Conservation (phyloP, 768 basidiomycete species). For the Termitomyces sp. region DNA sequence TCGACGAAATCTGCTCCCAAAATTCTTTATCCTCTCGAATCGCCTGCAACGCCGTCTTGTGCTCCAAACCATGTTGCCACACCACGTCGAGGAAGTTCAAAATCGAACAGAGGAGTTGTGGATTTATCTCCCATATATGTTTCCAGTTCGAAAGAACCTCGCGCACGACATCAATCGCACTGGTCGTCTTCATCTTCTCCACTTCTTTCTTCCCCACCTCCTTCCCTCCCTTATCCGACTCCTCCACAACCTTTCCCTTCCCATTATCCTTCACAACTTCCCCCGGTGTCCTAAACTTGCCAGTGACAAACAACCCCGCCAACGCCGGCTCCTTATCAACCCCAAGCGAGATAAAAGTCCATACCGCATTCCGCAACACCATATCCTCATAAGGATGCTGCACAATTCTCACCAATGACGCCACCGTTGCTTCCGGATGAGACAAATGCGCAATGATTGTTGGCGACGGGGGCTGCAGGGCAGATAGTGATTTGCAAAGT, state of each 20-base stretch:
- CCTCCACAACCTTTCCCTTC: slow-evolving; percentile 29
- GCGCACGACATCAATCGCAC: slow-evolving; percentile 65
- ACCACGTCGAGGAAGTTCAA: slow-evolving; percentile 74
- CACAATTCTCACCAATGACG: slow-evolving; percentile 65
- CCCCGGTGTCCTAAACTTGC: slow-evolving; percentile 55
- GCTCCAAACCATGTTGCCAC: slow-evolving; percentile 80
- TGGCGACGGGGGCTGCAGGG: slow-evolving; percentile 57
- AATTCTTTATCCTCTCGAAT: slow-evolving; percentile 57
- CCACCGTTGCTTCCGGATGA: slow-evolving; percentile 69
- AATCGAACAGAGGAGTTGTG: slow-evolving; percentile 69
- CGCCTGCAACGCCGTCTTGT: slow-evolving; percentile 54
- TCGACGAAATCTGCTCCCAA: slow-evolving; percentile 65
- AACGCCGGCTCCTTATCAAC: slow-evolving; percentile 87
- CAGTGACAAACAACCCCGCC: slow-evolving; percentile 73
- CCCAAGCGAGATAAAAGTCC: slow-evolving; percentile 80
- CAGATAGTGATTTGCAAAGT: slow-evolving; percentile 62
- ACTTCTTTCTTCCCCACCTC: slow-evolving; percentile 26
- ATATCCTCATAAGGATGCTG: slow-evolving; percentile 81
- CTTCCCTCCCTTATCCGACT: slow-evolving; percentile 27
- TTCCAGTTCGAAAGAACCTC: slow-evolving; percentile 70
- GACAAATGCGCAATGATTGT: slow-evolving; percentile 78
- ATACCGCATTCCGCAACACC: slow-evolving; percentile 67
- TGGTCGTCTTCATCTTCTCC: slow-evolving; percentile 37
- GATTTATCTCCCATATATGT: slow-evolving; percentile 73
- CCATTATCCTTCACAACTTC: slow-evolving; percentile 36